Percentiles rank a stretch among this genome's conserved stretches.
Evolutionary conservation across 257 asterid species (phyloP).

Genomic region (Solanum appendiculatum): DNA sequence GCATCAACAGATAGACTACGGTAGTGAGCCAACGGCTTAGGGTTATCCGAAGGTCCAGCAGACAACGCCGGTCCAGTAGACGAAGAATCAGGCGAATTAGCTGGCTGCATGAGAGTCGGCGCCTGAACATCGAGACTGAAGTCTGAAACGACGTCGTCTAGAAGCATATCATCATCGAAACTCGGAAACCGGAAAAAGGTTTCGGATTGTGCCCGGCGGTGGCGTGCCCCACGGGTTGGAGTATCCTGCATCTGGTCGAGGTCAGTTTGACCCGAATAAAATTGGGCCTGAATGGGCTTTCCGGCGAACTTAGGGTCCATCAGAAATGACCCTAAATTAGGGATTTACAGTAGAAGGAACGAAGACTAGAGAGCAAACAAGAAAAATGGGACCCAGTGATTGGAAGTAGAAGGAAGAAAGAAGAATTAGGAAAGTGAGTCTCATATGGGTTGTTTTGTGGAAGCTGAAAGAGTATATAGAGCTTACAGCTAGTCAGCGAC

Average conservation of each 20-base stretch:
- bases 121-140: slow-evolving; percentile 28
- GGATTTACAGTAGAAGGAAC: neutral
- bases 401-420: neutral
- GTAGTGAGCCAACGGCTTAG: slow-evolving; percentile 32
- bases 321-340: neutral
- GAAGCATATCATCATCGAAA: slow-evolving; percentile 51
- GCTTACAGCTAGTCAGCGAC: neutral
- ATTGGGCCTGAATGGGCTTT: slow-evolving; percentile 31
- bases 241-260: slow-evolving; percentile 75
- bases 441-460: neutral
- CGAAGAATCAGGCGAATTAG: slow-evolving; percentile 19
- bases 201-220: slow-evolving; percentile 90
- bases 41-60: slow-evolving; percentile 2
- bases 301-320: slow-evolving; percentile 58
- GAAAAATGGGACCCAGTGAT: neutral
- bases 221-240: slow-evolving; percentile 54
- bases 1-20: slow-evolving; percentile 84
- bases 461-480: neutral
- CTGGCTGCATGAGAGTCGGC: slow-evolving; percentile 19
- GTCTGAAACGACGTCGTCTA: slow-evolving; percentile 59
- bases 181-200: slow-evolving; percentile 74
- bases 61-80: slow-evolving; percentile 19
- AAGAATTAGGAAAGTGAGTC: neutral
- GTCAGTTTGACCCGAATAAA: slow-evolving; percentile 29
- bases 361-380: neutral